A percentile compares a stretch with the other conserved stretches of the same genome.
phyloP scores from a whole-genome alignment of 1,284 basidiomycete genomes.

The Puccinia novopanici region DNA sequence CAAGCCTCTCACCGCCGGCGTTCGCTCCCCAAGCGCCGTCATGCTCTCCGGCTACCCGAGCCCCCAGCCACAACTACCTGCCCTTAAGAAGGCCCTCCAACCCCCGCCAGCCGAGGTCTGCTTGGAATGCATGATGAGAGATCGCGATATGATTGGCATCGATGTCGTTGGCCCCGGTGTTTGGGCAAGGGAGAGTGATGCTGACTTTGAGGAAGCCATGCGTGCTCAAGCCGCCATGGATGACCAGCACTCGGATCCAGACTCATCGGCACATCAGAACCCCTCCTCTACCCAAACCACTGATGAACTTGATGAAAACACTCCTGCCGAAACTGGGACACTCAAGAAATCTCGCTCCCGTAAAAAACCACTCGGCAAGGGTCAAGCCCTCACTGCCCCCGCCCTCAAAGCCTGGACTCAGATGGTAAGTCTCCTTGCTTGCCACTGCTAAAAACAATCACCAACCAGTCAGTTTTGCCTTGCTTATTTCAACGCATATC shows the following conservation, averaged over 20 bases:
- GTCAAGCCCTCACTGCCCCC: conserved; percentile 59
- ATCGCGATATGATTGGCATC: conserved; percentile 96
- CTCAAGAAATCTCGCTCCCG: conserved; percentile 66
- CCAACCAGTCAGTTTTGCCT: not conserved
- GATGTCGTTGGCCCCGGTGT: conserved; percentile 79
- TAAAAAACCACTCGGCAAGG: conserved; percentile 64
- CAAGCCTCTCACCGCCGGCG: not conserved
- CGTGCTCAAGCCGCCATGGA: conserved; percentile 65
- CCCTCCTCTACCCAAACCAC: not conserved
- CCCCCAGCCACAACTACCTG: not conserved
- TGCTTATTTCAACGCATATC: too few species aligned
- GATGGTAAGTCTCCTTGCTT: conserved; percentile 66
- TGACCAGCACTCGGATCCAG: conserved; percentile 51
- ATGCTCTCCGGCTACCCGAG: conserved; percentile 35
- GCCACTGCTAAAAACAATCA: not conserved
- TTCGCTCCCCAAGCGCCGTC: not conserved
- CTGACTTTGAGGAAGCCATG: conserved; percentile 74
- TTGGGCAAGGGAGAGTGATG: conserved; percentile 90
- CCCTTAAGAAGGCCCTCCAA: conserved; percentile 59
- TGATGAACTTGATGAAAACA: conserved; percentile 52
- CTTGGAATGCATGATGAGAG: conserved; percentile 97
- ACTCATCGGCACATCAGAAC: not conserved
- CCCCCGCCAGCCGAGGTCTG: conserved; percentile 71
- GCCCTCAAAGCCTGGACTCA: conserved; percentile 78
- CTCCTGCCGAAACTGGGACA: conserved; percentile 51